These are phyloP conservation scores for Peltaster fructicola DNA, from an alignment of 2,329 filamentous ascomycete species.

Conservation along the genomic window DNA sequence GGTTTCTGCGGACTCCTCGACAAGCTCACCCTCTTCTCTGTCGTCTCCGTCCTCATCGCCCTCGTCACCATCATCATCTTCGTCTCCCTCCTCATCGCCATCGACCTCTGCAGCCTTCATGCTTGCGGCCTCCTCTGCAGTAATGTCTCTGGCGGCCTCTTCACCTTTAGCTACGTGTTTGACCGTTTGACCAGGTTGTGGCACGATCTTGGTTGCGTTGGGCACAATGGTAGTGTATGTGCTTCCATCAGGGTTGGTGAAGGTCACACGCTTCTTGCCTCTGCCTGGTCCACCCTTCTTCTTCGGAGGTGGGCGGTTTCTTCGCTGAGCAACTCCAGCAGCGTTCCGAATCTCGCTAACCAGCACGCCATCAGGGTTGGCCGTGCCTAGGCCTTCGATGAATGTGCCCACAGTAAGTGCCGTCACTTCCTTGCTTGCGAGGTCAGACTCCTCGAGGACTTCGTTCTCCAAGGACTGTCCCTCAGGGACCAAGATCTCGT, in stretches of 20 bases:
- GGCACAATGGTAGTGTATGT: constrained; percentile 22
- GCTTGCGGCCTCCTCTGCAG: constrained; percentile 22
- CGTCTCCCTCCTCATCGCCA: constrained; percentile 25
- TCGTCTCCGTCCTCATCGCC: constrained; percentile 29
- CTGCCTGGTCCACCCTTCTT: constrained; percentile 57
- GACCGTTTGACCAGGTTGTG: constrained; percentile 17
- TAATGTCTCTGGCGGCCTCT: constrained; percentile 18
- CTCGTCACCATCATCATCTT: constrained; percentile 27
- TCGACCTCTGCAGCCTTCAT: constrained; percentile 17
- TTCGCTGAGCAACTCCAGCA: constrained; percentile 26
- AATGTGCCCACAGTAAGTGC: constrained; percentile 40
- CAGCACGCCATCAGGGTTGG: constrained; percentile 43
- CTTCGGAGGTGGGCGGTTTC: constrained; percentile 66
- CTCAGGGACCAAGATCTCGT: constrained; percentile 65
- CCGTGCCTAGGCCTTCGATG: constrained; percentile 41
- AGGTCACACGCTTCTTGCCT: constrained; percentile 57
- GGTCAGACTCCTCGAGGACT: constrained; percentile 42
- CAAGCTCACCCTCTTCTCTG: constrained; percentile 31
- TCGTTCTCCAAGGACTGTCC: constrained; percentile 70
- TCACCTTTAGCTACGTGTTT: constrained; percentile 20
- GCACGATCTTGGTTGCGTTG: constrained; percentile 20
- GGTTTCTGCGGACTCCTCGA: constrained; percentile 24
- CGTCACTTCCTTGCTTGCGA: constrained; percentile 25
- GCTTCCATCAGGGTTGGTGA: constrained; percentile 28
- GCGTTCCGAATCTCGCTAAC: constrained; percentile 25